phyloP scores from a whole-genome alignment of 177 flowering plant genomes.

The Vitis hybrid region DNA sequence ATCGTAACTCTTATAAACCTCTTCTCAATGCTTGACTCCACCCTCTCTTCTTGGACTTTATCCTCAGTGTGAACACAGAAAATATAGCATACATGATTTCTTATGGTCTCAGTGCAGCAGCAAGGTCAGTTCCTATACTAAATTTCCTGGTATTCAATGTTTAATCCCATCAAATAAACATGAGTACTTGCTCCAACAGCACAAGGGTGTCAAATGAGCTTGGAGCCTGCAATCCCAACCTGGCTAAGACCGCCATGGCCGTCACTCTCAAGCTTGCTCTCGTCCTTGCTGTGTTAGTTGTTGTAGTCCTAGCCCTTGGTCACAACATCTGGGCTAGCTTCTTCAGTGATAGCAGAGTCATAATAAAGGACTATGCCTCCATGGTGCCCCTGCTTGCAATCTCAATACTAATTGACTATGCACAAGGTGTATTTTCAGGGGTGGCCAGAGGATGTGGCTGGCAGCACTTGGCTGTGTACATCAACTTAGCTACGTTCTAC shows the following conservation, averaged over 20 bases:
- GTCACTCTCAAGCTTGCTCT: conserved; percentile 73
- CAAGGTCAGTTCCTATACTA: conserved; percentile 51
- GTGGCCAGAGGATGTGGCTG: conserved; percentile 93
- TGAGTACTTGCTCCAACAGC: conserved; percentile 34
- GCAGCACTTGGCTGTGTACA: conserved; percentile 78
- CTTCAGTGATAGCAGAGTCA: conserved; percentile 55
- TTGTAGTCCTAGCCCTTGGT: conserved; percentile 54
- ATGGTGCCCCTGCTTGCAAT: conserved; percentile 64
- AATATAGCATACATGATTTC: conserved; percentile 65
- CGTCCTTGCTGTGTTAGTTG: conserved; percentile 44
- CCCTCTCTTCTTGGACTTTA: background rate
- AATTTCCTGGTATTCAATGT: background rate
- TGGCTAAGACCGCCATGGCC: conserved; percentile 69
- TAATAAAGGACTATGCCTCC: conserved; percentile 48
- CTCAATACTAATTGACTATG: conserved; percentile 71
- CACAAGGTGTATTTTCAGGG: conserved; percentile 82
- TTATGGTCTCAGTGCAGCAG: conserved; percentile 89
- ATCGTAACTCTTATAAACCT: too few species aligned
- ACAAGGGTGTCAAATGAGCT: conserved; percentile 94
- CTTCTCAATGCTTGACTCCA: background rate
- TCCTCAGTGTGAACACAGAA: conserved; percentile 78
- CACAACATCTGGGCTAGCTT: conserved; percentile 75
- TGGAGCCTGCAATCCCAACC: conserved; percentile 60
- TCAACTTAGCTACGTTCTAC: conserved; percentile 72
- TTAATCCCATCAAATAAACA: background rate